Percentiles rank a stretch among this genome's conserved stretches.
phyloP scores from a whole-genome alignment of 1,139 yeast species.

The Blastobotrys illinoisensis region DNA sequence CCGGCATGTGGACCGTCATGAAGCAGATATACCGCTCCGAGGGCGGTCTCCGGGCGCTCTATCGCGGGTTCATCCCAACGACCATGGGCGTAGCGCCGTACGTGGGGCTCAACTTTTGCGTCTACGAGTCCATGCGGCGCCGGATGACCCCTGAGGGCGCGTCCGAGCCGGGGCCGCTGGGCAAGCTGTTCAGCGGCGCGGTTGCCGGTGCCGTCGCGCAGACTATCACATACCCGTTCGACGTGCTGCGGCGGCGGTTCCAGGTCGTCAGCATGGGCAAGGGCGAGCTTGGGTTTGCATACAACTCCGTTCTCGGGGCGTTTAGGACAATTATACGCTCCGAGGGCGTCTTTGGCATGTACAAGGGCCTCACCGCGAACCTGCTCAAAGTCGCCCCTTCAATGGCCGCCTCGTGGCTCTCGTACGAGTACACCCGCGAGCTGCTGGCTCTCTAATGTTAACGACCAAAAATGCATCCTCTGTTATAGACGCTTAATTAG shows the following conservation, averaged over 20 bases:
- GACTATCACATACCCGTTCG: constrained; percentile 82
- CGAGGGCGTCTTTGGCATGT: constrained; percentile 79
- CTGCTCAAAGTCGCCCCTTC: constrained; percentile 87
- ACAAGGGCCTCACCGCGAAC: constrained; percentile 84
- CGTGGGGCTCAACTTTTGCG: constrained; percentile 87
- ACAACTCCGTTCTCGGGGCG: constrained; percentile 68
- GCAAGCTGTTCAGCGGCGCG: constrained; percentile 77
- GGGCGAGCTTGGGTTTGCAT: constrained; percentile 63
- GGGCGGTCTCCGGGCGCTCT: constrained; percentile 76
- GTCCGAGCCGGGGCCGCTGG: constrained; percentile 38
- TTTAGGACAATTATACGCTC: constrained; percentile 55
- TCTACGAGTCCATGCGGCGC: constrained; percentile 77
- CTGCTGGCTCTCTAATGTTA: constrained; percentile 14
- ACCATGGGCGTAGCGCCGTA: constrained; percentile 94
- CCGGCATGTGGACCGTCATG: constrained; percentile 62
- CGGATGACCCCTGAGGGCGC: constrained; percentile 32
- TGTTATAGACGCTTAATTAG: neutral
- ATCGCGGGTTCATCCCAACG: constrained; percentile 84
- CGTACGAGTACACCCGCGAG: constrained; percentile 64
- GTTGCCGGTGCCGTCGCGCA: constrained; percentile 82
- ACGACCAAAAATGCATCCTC: neutral
- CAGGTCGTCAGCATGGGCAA: constrained; percentile 83
- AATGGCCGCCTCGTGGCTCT: constrained; percentile 92
- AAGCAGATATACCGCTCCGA: constrained; percentile 59
- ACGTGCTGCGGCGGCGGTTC: constrained; percentile 78